Evolutionary conservation across 2,329 filamentous ascomycete genomes (phyloP), one percentile per base, ranked within the genome.

Genomic region (Colletotrichum phormii): DNA sequence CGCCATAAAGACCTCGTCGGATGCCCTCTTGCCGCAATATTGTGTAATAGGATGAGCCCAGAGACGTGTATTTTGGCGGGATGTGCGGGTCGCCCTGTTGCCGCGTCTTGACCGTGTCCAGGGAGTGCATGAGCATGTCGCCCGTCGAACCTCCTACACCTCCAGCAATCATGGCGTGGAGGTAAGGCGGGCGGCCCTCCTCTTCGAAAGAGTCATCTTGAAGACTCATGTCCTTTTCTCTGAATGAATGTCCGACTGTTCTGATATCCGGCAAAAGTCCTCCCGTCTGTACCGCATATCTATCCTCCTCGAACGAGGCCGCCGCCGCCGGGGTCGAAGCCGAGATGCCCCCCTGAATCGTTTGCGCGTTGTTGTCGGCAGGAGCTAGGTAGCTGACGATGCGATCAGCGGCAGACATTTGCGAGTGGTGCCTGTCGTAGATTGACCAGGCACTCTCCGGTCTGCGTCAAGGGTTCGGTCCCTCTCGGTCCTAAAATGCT

Each of bases 41-140:
- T 53, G 93, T 98, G 80, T 93, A 90, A 84, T 98, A 99, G 4
- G 96, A 97, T 71, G 93, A 94, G 51, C 93, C 94, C 82, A 98
- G 91, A 18, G 95, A 96, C 12, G 93, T 93, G 84, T 99, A 99
- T 84, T 94, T 97, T 1, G 97, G 93, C 26, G 97, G 97, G 73
- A 98, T 89, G 81, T 97, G 93, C 57, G 96, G 95, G 80, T 98
- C 97, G 79, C 96, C 97, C 84, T 99, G 97, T 82, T 99, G 97
- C 77, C 97, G 91, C 59, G 97, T 99, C 85, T 99, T 99, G 78
- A 99, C 97, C 0, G 97, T 99, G 83, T 99, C 97, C 79, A 99
- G 89, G 58, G 96, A 98, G 85, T 99, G 97, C 97, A 99, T 99
- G 76, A 99, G 87, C 89, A 99, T 93, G 83, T 99, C 97, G 72